Base-by-base conservation (phyloP, 106 monocot genomes). In the Acanthochlamys bracteata region DNA sequence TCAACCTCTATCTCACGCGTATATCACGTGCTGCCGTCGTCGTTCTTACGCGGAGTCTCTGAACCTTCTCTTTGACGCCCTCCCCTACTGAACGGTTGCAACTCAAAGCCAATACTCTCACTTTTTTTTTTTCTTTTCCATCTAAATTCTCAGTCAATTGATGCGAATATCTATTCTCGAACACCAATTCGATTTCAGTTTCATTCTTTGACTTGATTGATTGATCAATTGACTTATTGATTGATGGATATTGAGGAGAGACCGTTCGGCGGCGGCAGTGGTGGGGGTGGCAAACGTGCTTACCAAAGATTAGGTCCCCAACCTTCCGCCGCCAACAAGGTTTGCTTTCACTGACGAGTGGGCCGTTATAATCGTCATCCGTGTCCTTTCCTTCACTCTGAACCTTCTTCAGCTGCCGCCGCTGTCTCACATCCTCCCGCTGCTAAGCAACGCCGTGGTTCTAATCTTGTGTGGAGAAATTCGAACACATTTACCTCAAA, bases 291-390 rank as follows among this genome's bases (percentile, higher is more conserved):
- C 68, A 68, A 68, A 57, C 27, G 68, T 21, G 55, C 55, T 11
- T 41, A 55, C 55, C 67, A 67, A 21, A 27, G 67, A 3, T 20
- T 67, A 0, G 66, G 66, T 0, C 53, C 27, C 6, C 19, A 25
- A 27, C 57, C 40, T 22, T 19, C 68, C 11, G 52, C 66, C 16
- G 66, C 66, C 26, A 23, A 21, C 55, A 67, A 57, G 57, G 68
- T 68, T 13, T 68, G 68, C 58, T 45, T 20, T 42, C 58, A 57
- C 57, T 68, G 68, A 57, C 57, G 56, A 24, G 68, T 57, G 14
- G 68, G 68, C 0, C 57, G 68, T 16, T 68, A 57, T 57, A 68
- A 41, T 11, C 56, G 58, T 24, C 42, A 43, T 24, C 68, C 68
- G 0, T 68, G 68, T 57, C 41, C 57, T 15, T 68, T 15, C 57